These are phyloP conservation scores for Scleroderma citrinum DNA, from an alignment of 768 basidiomycete species.

Conservation along the genomic window DNA sequence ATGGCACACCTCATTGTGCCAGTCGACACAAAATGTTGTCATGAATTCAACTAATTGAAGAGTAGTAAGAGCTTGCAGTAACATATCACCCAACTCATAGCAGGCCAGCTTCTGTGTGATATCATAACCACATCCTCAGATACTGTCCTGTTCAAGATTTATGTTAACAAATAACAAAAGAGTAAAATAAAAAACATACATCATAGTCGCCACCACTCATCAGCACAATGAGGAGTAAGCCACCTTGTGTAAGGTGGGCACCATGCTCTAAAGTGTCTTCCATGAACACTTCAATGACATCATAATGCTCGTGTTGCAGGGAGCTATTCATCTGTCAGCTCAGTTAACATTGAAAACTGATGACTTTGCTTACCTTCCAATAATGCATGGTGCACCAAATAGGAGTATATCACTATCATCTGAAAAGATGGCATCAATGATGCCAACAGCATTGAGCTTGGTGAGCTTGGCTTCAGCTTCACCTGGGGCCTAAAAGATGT, in stretches of 20 bases:
- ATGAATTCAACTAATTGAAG: no score
- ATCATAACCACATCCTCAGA: no score
- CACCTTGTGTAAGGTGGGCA: neutral
- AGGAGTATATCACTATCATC: conserved; percentile 2
- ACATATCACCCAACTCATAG: no score
- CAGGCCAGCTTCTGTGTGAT: no score
- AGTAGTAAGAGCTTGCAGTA: no score
- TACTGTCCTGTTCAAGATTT: no score
- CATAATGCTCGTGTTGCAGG: neutral
- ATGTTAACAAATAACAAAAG: no score
- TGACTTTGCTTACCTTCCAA: neutral
- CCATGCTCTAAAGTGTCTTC: neutral
- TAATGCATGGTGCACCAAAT: neutral
- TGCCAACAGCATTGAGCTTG: neutral
- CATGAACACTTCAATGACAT: no score
- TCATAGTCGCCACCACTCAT: conserved; percentile 3
- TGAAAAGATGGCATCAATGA: neutral
- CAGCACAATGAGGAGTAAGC: neutral
- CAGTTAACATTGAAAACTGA: neutral
- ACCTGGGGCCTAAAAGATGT: neutral
- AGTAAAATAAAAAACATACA: neutral
- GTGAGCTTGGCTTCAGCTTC: conserved; percentile 4
- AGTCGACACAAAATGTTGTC: no score
- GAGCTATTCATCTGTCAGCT: neutral
- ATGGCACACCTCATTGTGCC: no score